These are phyloP conservation scores for Penicillium sp. DNA, from an alignment of 2,329 filamentous ascomycete genomes.

Conservation along the genomic window DNA sequence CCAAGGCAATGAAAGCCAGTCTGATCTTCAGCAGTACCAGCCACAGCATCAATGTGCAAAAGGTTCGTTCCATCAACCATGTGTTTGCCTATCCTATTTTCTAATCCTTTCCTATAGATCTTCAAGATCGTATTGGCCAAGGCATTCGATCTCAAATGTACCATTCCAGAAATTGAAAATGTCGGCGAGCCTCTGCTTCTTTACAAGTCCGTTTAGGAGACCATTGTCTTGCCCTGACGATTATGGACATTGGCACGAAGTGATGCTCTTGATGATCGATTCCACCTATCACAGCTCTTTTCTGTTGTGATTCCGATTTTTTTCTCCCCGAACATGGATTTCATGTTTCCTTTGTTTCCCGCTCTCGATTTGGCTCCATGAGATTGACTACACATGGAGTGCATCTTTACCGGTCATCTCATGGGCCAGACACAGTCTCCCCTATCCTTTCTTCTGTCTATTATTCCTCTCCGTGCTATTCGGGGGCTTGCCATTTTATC, in stretches of 20 bases:
- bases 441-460: slow-evolving; percentile 4
- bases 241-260: slow-evolving; percentile 36
- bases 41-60: slow-evolving; percentile 99
- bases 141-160: slow-evolving; percentile 97
- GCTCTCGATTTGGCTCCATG: not conserved
- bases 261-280: slow-evolving; percentile 32
- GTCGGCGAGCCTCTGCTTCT: slow-evolving; percentile 91
- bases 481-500: slow-evolving; percentile 2
- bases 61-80: slow-evolving; percentile 52
- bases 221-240: slow-evolving; percentile 17
- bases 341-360: slow-evolving; percentile 2
- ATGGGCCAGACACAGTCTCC: not conserved
- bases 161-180: slow-evolving; percentile 97
- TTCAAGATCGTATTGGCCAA: slow-evolving; percentile 99
- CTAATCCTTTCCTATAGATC: slow-evolving; percentile 56
- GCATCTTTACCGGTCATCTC: not conserved
- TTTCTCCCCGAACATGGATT: slow-evolving; percentile 18
- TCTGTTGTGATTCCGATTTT: slow-evolving; percentile 14
- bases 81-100: not conserved
- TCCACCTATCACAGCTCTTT: slow-evolving; percentile 15
- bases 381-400: not conserved
- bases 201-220: slow-evolving; percentile 57
- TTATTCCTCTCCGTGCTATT: not conserved
- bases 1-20: slow-evolving; percentile 95
- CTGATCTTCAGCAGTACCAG: slow-evolving; percentile 98